phyloP scores from a whole-genome alignment of 2,329 filamentous ascomycete species.

The Metarhizium humberi region DNA sequence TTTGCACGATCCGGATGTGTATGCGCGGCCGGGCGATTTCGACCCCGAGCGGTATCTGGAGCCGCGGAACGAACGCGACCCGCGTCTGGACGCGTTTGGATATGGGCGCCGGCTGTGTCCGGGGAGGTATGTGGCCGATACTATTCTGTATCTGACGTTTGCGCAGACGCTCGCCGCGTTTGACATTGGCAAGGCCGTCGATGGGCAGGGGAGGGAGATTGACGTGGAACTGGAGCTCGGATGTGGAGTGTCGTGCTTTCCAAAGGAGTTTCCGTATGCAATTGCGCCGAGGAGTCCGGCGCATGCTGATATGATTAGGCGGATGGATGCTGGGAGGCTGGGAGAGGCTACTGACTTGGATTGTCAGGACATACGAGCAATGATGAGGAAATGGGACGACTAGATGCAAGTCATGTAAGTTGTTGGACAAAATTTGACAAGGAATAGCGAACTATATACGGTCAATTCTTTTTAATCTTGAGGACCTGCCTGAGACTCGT shows the following conservation, averaged over 20 bases:
- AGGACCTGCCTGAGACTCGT: no score
- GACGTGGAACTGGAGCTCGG: slow-evolving; percentile 9
- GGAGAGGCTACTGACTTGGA: neutral
- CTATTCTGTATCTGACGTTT: slow-evolving; percentile 21
- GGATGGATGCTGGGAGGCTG: neutral
- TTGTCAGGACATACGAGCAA: neutral
- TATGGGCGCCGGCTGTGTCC: slow-evolving; percentile 28
- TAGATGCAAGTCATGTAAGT: no score
- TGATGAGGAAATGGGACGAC: neutral
- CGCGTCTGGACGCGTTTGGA: slow-evolving; percentile 19
- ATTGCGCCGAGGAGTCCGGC: slow-evolving; percentile 6
- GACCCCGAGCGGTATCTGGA: slow-evolving; percentile 23
- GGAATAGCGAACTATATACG: no score
- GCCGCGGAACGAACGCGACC: slow-evolving; percentile 19
- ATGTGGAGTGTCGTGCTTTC: slow-evolving; percentile 3
- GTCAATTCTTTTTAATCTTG: no score
- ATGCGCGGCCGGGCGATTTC: slow-evolving; percentile 32
- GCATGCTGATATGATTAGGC: slow-evolving; percentile 3
- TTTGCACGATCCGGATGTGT: slow-evolving; percentile 59
- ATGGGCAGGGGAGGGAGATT: slow-evolving; percentile 26
- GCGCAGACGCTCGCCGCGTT: slow-evolving; percentile 38
- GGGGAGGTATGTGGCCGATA: slow-evolving; percentile 21
- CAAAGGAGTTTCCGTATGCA: neutral
- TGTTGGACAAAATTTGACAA: no score
- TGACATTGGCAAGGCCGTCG: slow-evolving; percentile 18